Evolutionary conservation across 2,329 filamentous ascomycete genomes (phyloP), one percentile per base, ranked within the genome.

Genomic region (Aulographum hederae): DNA sequence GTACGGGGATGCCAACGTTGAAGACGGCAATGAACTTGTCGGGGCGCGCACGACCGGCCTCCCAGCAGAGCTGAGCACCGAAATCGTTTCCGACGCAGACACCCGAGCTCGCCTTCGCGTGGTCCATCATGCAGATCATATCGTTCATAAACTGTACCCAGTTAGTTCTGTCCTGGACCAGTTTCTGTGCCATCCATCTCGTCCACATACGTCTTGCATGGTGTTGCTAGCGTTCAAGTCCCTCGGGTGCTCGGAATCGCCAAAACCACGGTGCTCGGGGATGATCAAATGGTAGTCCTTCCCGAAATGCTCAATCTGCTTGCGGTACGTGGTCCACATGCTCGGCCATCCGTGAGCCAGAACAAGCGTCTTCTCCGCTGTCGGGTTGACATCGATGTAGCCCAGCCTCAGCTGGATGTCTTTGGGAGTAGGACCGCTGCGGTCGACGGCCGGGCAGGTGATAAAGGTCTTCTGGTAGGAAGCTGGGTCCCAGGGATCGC

Each of bases 231-330:
- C 16, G 14, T 35, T 28, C 3, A 35, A 27, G n/a, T 28, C 26
- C 10, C 13, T 11, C 6, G 33, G 33, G 15, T 35, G 33, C 21
- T 35, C 6, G 15, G 20, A 26, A 33, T 35, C 33, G 17, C 33
- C 33, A 35, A 18, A 35, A 16, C 33, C 33, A 10, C 33, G 33
- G 28, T 28, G 30, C 30, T 35, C 33, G 4, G 33, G 33, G 11
- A 35, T 32, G 30, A 35, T 35, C 15, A 35, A n/a, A 3, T 30
- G 33, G 25, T 35, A 35, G 14, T 35, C 25, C 25, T 33, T 35
- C n/a, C 25, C 17, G 23, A 35, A 35, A 13, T 35, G 13, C 23
- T 18, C 20, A 20, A 35, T 35, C 31, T 35, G 33, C 16, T 35
- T 23, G n/a, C 33, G 33, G 14, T 35, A 35, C 4, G 33, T 35